These are phyloP conservation scores for Boletus tomentosulus DNA, from an alignment of 768 basidiomycete species.

Conservation along the genomic window DNA sequence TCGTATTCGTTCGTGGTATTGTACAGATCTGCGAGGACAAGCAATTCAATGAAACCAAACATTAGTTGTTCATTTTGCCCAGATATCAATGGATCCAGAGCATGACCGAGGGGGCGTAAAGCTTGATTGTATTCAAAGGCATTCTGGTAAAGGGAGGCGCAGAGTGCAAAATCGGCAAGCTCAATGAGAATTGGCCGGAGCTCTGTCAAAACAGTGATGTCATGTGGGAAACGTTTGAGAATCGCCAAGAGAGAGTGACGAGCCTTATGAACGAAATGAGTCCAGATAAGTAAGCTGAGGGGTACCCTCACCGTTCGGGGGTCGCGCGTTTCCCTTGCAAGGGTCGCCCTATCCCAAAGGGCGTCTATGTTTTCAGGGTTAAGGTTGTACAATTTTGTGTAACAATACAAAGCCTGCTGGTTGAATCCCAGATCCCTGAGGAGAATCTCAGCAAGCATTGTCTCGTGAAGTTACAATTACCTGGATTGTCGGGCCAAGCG, in stretches of 20 bases:
- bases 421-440: slow-evolving; percentile 59
- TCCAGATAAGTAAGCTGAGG: neutral
- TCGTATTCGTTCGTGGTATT: slow-evolving; percentile 67
- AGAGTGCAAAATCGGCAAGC: slow-evolving; percentile 59
- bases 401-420: slow-evolving; percentile 91
- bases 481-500: slow-evolving; percentile 69
- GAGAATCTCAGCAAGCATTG: slow-evolving; percentile 45
- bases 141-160: slow-evolving; percentile 61
- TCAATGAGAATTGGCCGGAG: slow-evolving; percentile 53
- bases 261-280: slow-evolving; percentile 12
- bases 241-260: slow-evolving; percentile 27
- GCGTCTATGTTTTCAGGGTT: slow-evolving; percentile 82
- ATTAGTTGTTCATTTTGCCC: neutral
- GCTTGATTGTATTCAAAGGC: slow-evolving; percentile 69
- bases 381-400: slow-evolving; percentile 72
- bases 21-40: slow-evolving; percentile 81
- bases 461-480: slow-evolving; percentile 38
- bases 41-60: slow-evolving; percentile 53
- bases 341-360: slow-evolving; percentile 82
- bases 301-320: slow-evolving; percentile 51
- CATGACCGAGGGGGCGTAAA: slow-evolving; percentile 39
- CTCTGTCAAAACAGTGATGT: slow-evolving; percentile 73
- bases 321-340: slow-evolving; percentile 75
- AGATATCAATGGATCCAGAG: slow-evolving; percentile 19
- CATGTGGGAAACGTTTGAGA: slow-evolving; percentile 46